Percentiles rank a stretch among this genome's conserved stretches.
These are phyloP conservation scores for Dactylonectria estremocensis DNA, from an alignment of 2,329 filamentous ascomycete species.

Conservation along the genomic window DNA sequence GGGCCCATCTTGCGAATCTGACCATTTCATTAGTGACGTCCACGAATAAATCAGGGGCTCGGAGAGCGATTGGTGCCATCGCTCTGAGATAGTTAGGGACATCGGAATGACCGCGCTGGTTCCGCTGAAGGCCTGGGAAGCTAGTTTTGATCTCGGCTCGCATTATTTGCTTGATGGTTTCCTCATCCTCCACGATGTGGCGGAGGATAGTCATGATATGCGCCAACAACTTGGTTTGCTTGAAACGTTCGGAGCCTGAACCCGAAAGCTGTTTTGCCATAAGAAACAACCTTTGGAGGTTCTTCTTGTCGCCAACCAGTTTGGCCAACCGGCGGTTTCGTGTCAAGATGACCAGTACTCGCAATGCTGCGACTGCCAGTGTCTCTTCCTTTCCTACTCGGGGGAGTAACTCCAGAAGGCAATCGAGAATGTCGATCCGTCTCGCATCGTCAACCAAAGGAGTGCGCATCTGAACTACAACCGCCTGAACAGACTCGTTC, in stretches of 20 bases:
- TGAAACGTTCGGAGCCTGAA: conserved; percentile 81
- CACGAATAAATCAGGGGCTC: conserved; percentile 88
- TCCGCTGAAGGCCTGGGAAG: conserved; percentile 73
- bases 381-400: conserved; percentile 89
- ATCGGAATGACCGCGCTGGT: conserved; percentile 72
- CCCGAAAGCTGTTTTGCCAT: conserved; percentile 95
- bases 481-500: conserved; percentile 64
- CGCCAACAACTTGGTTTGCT: conserved; percentile 65
- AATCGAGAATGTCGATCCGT: conserved; percentile 80
- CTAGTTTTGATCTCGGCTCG: conserved; percentile 86
- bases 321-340: conserved; percentile 82
- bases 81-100: conserved; percentile 81
- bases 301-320: conserved; percentile 86
- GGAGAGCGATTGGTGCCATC: conserved; percentile 84
- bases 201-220: conserved; percentile 89
- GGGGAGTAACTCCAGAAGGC: conserved; percentile 87
- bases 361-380: conserved; percentile 85
- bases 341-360: conserved; percentile 90
- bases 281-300: conserved; percentile 90
- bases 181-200: conserved; percentile 95
- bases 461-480: conserved; percentile 74
- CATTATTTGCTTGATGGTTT: conserved; percentile 93
- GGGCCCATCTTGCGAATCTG: conserved; percentile 76
- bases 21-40: conserved; percentile 89
- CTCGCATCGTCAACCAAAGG: conserved; percentile 72